Base-by-base conservation (phyloP, 345 rosid genomes). In the Acer negundo region DNA sequence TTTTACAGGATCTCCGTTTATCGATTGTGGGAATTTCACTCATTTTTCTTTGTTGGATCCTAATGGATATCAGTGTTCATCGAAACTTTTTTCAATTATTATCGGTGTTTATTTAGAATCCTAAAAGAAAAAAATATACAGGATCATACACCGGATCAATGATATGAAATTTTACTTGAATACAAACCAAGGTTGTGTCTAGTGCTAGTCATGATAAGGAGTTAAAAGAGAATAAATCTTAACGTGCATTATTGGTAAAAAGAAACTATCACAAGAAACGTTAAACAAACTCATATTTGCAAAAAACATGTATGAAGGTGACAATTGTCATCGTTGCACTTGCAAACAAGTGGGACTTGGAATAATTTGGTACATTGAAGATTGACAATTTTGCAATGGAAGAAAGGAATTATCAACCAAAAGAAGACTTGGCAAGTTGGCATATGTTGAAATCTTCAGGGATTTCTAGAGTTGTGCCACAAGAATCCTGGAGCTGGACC, bases 351-450 rank as follows among this genome's bases (percentile, higher is more conserved):
- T 62, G 15, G 17, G 17, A 61, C 12, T 9, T 9, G 49, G 58
- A 53, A 53, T 53, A 17, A 53, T n/a, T 59, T 59, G 64, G 47
- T 40, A 22, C 70, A 38, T 67, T 67, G 71, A 42, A 67, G 53
- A 1, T n/a, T 67, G 71, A 42, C 40, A n/a, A 20, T 42, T 40
- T 3, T 42, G 53, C 8, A n/a, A 40, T 5, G 8, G 22, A 3
- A 15, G 17, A 11, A n/a, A 3, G 10, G 6, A 19, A 67, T 8
- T 7, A 19, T 19, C 5, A 38, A 66, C 5, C 3, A 35, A 35
- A 8, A 19, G 24, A 67, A 35, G 47, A 35, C 1, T 35, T 35
- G 38, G 38, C 38, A 35, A 35, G 40, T 9, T 38, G 31, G 69
- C 69, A n/a, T 2, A 44, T 5, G 71, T 10, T 42, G 55, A 68